phyloP scores from a whole-genome alignment of 768 basidiomycete genomes.

The Mycena alexandri region DNA sequence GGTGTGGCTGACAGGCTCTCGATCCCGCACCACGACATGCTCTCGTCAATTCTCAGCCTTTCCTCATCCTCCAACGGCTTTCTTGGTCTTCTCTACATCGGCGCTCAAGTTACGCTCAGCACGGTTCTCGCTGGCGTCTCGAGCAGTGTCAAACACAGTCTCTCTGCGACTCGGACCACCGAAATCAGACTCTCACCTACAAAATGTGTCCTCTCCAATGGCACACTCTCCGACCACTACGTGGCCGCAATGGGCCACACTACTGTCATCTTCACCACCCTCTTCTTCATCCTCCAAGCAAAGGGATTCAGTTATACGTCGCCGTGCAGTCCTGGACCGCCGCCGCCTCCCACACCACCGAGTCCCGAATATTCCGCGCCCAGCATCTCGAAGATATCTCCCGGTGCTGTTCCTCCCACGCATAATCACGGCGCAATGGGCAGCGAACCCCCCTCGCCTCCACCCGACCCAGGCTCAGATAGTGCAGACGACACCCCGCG shows the following conservation, averaged over 20 bases:
- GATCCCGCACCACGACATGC: conserved; percentile 22
- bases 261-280: conserved; percentile 2
- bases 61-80: conserved; percentile 9
- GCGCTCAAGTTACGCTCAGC: background rate
- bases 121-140: conserved; percentile 1
- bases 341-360: too few relatives aligned
- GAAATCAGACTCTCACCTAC: background rate
- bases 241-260: conserved; percentile 16
- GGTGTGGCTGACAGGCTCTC: conserved; percentile 8
- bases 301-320: background rate
- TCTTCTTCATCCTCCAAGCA: conserved; percentile 15
- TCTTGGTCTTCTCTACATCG: conserved; percentile 12
- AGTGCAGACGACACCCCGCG: background rate
- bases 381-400: too few relatives aligned
- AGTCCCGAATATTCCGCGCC: too few relatives aligned
- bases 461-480: conserved; percentile 3
- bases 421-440: too few relatives aligned
- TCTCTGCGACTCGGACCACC: conserved; percentile 8
- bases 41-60: conserved; percentile 13
- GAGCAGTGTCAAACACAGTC: background rate
- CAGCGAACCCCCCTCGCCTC: conserved; percentile 10
- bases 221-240: background rate
- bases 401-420: too few relatives aligned
- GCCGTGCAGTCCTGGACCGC: too few relatives aligned
- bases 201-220: conserved; percentile 7